Evolutionary conservation across 2,329 filamentous ascomycete genomes (phyloP), one percentile per base, ranked within the genome.

Genomic region (Alternaria sp.): DNA sequence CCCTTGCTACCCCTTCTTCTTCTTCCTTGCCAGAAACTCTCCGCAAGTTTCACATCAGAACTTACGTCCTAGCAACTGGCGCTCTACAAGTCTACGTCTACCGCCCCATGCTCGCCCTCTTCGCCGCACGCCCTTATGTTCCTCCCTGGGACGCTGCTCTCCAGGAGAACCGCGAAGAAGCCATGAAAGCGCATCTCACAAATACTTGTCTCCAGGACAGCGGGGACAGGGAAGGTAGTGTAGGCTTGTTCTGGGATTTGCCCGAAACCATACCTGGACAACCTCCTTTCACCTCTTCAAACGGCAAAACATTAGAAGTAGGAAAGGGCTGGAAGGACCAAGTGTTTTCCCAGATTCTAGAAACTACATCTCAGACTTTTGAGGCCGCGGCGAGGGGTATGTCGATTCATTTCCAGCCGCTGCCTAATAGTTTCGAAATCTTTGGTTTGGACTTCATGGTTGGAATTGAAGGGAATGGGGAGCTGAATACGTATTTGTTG

Each of bases 11-110:
- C 28, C 81, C 70, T 1, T 67, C 68, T 9, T 9, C 58, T 1
- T 66, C 36, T 16, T 3, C 42, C 36, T 16, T 42, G 3, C 11
- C 44, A n/a, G 12, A 36, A 16, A 14, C 24, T 44, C 39, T 85
- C 62, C 87, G 91, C 65, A 99, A 99, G 79, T 99, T 98, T 81
- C 95, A 99, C 81, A 92, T 99, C 73, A 86, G 95, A 44, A 92
- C 91, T 2, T 99, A 99, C 79, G 92, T 97, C 24, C 85, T 97
- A 60, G 92, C 92, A 53, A 84, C 89, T 1, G 94, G 93, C 43
- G 87, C 89, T 1, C 83, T 99, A 12, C 85, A 88, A 61, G 88
- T 98, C 54, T 94, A 92, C 80, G 91, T 98, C 68, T 97, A 96
- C 85, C 88, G 84, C 69, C 88, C 89, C 61, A 97, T 98, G 93